Base-by-base conservation (phyloP, 768 basidiomycete genomes). In the Phaffia australis region DNA sequence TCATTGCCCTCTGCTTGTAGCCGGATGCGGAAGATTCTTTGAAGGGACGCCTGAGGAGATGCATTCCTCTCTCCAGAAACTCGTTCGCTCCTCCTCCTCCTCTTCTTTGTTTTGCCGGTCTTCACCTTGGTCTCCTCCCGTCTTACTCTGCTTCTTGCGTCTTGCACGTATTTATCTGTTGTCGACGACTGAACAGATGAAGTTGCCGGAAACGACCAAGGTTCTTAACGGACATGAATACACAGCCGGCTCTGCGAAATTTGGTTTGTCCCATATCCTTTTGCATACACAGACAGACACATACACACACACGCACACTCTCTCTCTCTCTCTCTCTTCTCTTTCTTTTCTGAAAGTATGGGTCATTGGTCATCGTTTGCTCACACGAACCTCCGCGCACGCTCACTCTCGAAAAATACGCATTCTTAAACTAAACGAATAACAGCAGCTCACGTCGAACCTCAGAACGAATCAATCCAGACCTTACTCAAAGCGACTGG, bases 141-240 rank as follows among this genome's bases (percentile, higher is more conserved):
- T n/a, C 47, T 48, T 27, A 23, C 47, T 51, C 23, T 29, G 16
- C 16, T 29, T 19, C 56, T 42, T 23, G 6, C 27, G 19, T 42
- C 32, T 16, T 19, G 7, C 46, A 15, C 60, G 48, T 23, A 35
- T 30, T 6, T 15, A 21, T 48, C 18, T 18, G n/a, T 30, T 16
- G 15, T 35, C 51, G 27, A 18, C 29, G 25, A 35, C 7, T 21
- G 2, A 32, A 30, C 32, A 67, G 67, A 68, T 68, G 67, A 30
- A 47, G 18, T 61, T 68, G 14, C 67, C 67, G 9, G 57, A 68
- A 23, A 49, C 50, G 14, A 68, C 67, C 16, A 27, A 48, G 11
- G 61, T 68, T n/a, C 57, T 50, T 32, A 63, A 62, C 30, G 67
- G 67, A 5, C 67, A 68, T 50, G 67, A 68, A n/a, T 68, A 68